phyloP scores from a whole-genome alignment of 176 grass and related monocot species.

The Triticum dicoccoides region DNA sequence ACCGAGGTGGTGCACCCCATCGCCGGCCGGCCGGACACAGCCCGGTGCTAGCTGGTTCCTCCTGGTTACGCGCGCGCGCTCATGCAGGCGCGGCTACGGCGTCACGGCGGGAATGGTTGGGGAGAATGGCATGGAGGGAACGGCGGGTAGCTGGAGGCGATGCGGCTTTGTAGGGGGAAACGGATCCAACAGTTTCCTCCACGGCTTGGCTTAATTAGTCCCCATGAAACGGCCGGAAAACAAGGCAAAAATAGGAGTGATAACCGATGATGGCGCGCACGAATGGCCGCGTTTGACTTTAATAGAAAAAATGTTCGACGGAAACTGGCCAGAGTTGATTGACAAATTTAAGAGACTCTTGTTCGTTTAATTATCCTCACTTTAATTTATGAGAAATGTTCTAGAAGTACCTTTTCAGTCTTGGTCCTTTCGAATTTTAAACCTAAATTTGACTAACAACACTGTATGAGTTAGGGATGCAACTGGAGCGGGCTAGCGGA shows the following conservation, averaged over 20 bases:
- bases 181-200: neutral
- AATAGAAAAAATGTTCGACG: neutral
- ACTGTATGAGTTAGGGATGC: no score
- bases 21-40: neutral
- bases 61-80: neutral
- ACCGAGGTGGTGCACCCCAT: conserved; percentile 58
- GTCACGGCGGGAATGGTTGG: neutral
- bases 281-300: neutral
- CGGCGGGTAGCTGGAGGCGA: neutral
- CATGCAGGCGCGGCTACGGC: neutral
- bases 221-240: neutral
- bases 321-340: neutral
- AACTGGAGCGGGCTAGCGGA: no score
- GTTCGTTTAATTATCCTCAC: neutral
- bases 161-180: neutral
- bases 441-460: no score
- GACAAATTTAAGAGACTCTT: neutral
- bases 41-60: neutral
- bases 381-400: neutral
- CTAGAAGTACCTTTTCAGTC: no score
- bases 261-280: neutral
- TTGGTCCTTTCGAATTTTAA: no score
- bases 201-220: neutral
- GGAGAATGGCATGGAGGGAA: neutral
- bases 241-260: neutral